Percentiles rank a stretch among this genome's conserved stretches.
These are phyloP conservation scores for Penicillium sp. DNA, from an alignment of 2,329 filamentous ascomycete genomes.

Conservation along the genomic window DNA sequence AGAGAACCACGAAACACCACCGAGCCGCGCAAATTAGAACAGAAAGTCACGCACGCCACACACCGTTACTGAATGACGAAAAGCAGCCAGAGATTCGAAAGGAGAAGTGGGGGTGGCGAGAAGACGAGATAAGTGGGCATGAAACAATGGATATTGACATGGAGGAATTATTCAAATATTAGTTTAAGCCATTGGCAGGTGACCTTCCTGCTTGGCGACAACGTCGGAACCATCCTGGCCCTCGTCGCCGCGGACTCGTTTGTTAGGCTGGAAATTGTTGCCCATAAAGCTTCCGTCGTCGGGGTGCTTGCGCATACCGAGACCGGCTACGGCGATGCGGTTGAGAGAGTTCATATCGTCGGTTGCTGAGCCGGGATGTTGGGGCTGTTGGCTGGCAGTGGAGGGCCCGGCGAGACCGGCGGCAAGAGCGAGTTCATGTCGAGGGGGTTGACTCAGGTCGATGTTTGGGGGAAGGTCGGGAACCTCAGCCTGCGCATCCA, in stretches of 20 bases:
- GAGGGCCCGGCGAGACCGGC: constrained; percentile 25
- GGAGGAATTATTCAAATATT: not conserved
- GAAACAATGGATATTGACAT: not conserved
- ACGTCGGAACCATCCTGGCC: constrained; percentile 23
- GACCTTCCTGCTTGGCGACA: constrained; percentile 28
- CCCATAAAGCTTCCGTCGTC: constrained; percentile 37
- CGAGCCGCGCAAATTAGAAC: constrained; percentile 7
- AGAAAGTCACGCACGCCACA: constrained; percentile 16
- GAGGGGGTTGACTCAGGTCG: constrained; percentile 59
- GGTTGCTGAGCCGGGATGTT: constrained; percentile 27
- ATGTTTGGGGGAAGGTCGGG: constrained; percentile 80
- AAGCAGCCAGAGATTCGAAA: not conserved
- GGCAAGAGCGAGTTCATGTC: constrained; percentile 36
- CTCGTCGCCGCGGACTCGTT: constrained; percentile 33
- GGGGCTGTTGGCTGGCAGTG: constrained; percentile 28
- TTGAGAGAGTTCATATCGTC: constrained; percentile 45
- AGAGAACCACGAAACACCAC: constrained; percentile 18
- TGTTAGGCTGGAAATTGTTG: constrained; percentile 32
- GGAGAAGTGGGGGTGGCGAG: not conserved
- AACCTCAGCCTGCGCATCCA: constrained; percentile 79
- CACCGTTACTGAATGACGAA: constrained; percentile 14
- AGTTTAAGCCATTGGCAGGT: constrained; percentile 24
- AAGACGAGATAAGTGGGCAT: not conserved
- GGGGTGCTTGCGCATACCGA: constrained; percentile 45
- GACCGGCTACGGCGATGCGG: constrained; percentile 43